Base-by-base conservation (phyloP, 192 early-diverging fungal genomes). In the Umbelopsis vinacea region DNA sequence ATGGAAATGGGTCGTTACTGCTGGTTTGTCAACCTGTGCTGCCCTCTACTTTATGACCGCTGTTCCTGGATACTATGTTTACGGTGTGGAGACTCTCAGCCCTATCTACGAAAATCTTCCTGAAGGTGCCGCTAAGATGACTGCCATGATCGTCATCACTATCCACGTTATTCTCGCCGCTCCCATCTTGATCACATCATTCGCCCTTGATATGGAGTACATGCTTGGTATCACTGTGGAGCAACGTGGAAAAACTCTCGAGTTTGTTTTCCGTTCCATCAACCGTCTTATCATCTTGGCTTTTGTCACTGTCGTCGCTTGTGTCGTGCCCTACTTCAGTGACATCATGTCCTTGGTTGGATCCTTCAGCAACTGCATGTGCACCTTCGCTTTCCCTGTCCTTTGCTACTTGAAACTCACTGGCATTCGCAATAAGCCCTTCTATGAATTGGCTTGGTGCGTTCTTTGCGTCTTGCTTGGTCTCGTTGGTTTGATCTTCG, bases 351-450 rank as follows among this genome's bases (percentile, higher is more conserved):
- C 88, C 2, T 81, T 96, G 12, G 68, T 96, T 35, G 93, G 93
- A 14, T 90, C 93, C 5, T 74, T 94, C 19, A 86, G 89, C 46
- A 94, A 92, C 71, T 89, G 85, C 52, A 81, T 86, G 22, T 84
- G 94, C 37, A 93, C 94, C 74, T 96, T 96, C 76, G 82, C 95
- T 54, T 83, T 96, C 45, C 94, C 94, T 0, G 84, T 94, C 33
- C 40, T 93, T 14, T 93, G 88, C 81, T 91, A 95, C 70, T 81
- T 92, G 38, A 89, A 89, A 77, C 74, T 96, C 46, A 85, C 88
- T 72, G 93, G 93, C 17, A 24, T 69, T 12, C 76, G 76, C 47
- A 74, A 74, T 29, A 78, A 78, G 52, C 72, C 68, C 1, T 26
- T 71, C 21, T 77, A 77, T 43, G 81, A 88, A 68, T 77, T 88